Base-by-base conservation (phyloP, 805 yeast genomes). In the Wickerhamiella azyma region DNA sequence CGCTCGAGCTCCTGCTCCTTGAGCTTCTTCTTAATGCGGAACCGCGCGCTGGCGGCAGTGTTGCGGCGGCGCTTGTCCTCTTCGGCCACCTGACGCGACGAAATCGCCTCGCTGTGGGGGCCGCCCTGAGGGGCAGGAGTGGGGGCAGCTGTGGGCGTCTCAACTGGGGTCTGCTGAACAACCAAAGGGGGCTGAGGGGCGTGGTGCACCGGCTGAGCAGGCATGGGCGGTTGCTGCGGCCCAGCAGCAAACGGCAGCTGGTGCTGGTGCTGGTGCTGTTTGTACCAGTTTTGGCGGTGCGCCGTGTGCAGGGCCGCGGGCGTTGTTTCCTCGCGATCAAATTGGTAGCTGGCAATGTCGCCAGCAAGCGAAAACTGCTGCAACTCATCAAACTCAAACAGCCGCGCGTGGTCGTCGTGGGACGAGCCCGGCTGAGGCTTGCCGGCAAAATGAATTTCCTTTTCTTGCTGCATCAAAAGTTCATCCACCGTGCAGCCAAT, bases 1-100 rank as follows among this genome's bases (percentile, higher is more conserved):
- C 77, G 69, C 64, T 88, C 95, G 78, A 89, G 74, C 60, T 88
- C 89, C 65, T 83, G 92, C 65, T 89, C 96, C 62, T 85, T 82
- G 65, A 81, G 58, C 71, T 89, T 88, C 76, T 84, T 86, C 72
- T 85, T 85, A 59, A 85, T 75, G 52, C 98, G 73, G 69, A 89
- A 89, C 50, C 97, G 71, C 3, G 96, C 96, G 17, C 89, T 78
- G 1, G 98, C 97, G 1, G 92, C 95, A 0, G 96, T 86, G 65
- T 86, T 88, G 55, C 94, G 74, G 52, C 81, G 76, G 51, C 94
- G 74, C 65, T 85, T 89, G 57, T 82, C 92, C 39, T 70, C 72
- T 48, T 75, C 78, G 18, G 72, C 67, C 21, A 29, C 44, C 11
- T 39, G 41, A 24, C 33, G 41, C 4, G 24, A 21, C 24, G 24